Evolutionary conservation across 75 land plant genomes (phyloP), one percentile per base, ranked within the genome.

Genomic region (Ceratopteris richardii): DNA sequence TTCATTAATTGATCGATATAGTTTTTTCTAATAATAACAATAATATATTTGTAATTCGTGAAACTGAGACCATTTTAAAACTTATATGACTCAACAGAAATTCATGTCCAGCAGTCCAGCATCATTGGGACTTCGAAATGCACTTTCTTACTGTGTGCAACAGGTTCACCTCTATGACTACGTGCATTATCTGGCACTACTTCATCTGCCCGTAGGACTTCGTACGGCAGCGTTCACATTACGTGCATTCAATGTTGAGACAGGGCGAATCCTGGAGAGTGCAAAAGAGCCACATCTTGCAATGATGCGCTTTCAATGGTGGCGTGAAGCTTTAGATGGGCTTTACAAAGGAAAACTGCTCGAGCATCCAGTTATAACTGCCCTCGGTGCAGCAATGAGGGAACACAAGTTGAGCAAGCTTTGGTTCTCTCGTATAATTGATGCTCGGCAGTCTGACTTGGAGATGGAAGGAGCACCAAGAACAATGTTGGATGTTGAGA

Each of bases 171-270:
- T 37, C 1, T 80, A 90, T 74, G 99, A 95, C 51, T 95, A 95
- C 69, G 85, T 81, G 43, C 73, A 95, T 70, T 95, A 95, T 60
- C 79, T 95, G 29, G 84, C 93, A 63, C 78, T 80, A 54, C 72
- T 95, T 51, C 85, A 95, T 31, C 80, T 95, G 42, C 97, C 92
- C 4, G 79, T 82, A 24, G 56, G 54, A 2, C 72, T 84, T 65
- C 83, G 99, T 4, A 77, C 67, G 51, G 84, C 97, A 41, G 97
- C 92, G 11, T 95, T 95, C 66, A 90, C 97, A 18, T 62, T 95
- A 29, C 81, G 97, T 31, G 99, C 99, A 41, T 95, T 90, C 62
- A 95, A 95, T 69, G 77, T 95, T 13, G 99, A 95, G 70, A 95
- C 97, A 9, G 75, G 97, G 24, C 75, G 70, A 60, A 86, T 84